Evolutionary conservation across 148 eudicot genomes (phyloP), one percentile per base, ranked within the genome.

Genomic region (Bassia scoparia): DNA sequence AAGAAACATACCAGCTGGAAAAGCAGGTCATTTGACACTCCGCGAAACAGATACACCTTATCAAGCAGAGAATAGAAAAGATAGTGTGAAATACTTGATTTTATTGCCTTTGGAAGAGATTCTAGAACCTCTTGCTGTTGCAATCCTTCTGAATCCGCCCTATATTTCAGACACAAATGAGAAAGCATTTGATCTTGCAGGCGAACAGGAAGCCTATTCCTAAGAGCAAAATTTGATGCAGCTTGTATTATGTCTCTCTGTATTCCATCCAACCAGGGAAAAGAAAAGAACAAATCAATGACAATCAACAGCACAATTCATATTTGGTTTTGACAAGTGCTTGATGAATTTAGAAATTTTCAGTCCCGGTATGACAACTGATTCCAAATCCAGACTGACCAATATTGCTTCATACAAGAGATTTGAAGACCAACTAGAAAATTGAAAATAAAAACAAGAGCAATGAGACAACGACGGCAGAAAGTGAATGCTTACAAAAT

Each of bases 101-200:
- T 80, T 44, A 93, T 93, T 23, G 98, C 96, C 82, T 87, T 93
- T 26, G 98, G 98, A 77, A 93, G 91, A 4, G 79, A 76, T 38
- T 88, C 96, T 27, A 90, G 90, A 76, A 78, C 80, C 78, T 90
- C 93, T 74, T 88, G 96, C 54, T 90, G 98, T 62, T 87, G 93
- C 63, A 93, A 80, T 49, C 98, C 96, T 84, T 93, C 98, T 15
- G 98, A 84, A 74, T 93, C 88, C 44, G 96, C 84, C 80, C 98
- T 87, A 76, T 78, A 82, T 81, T 81, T 92, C 81, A 93, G 74
- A 70, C 87, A 87, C 83, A 93, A 75, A 80, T 93, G 96, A 64
- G 96, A 86, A 67, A 93, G 81, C 93, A 93, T 88, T 77, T 93
- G 98, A 69, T 93, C 98, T 79, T 86, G 86, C 46, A 93, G 84